Evolutionary conservation across 257 asterid species (phyloP).

Genomic region (Jacaranda mimosifolia): DNA sequence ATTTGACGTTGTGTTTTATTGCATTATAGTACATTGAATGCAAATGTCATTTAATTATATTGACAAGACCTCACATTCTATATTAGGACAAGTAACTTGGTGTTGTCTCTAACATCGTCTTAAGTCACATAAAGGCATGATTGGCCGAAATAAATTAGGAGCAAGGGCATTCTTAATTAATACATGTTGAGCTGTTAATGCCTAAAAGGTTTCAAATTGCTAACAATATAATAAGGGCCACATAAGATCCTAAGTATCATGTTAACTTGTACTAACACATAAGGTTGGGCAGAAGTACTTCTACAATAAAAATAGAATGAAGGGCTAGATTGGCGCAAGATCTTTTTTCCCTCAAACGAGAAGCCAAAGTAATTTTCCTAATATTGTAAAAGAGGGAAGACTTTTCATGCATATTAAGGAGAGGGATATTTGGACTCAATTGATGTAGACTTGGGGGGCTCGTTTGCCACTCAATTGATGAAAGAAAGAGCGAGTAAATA

Average conservation of each 20-base stretch:
- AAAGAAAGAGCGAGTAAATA: conserved; percentile 34
- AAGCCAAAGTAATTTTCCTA: too few relatives aligned
- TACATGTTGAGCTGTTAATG: conserved; percentile 25
- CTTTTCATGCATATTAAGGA: conserved; percentile 27
- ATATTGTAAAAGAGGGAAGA: background rate
- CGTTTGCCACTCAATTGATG: conserved; percentile 33
- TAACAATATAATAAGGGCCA: conserved; percentile 26
- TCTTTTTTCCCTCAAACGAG: background rate
- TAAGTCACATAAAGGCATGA: conserved; percentile 21
- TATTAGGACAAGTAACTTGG: conserved; percentile 32
- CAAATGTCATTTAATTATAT: conserved; percentile 22
- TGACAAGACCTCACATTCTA: conserved; percentile 32
- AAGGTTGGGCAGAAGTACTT: conserved; percentile 33
- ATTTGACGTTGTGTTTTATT: conserved; percentile 13
- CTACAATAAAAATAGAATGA: background rate
- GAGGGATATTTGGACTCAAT: conserved; percentile 39
- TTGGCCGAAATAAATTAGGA: conserved; percentile 38
- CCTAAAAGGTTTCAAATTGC: conserved; percentile 27
- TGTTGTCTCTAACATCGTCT: conserved; percentile 31
- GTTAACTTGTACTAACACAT: background rate
- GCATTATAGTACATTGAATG: conserved; percentile 31
- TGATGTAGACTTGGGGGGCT: conserved; percentile 45
- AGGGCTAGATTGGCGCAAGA: background rate
- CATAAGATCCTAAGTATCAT: conserved; percentile 38
- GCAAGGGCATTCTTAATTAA: conserved; percentile 21